These are phyloP conservation scores for Xerocomus brunneocitrinus DNA, from an alignment of 768 basidiomycete species.

Conservation along the genomic window DNA sequence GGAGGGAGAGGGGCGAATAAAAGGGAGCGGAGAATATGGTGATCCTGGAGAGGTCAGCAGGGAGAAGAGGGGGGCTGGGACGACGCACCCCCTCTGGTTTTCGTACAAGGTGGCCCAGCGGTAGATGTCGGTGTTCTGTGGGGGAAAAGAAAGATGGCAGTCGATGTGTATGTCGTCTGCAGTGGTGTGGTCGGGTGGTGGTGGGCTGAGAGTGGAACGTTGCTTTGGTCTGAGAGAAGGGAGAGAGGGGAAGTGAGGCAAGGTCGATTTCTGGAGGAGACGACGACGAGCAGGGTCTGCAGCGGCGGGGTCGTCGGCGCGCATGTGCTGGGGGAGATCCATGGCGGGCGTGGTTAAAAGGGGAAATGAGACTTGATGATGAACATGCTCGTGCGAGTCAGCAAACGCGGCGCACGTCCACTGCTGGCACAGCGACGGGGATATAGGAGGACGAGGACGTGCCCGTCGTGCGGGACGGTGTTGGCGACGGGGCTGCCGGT, in stretches of 20 bases:
- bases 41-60: constrained; percentile 32
- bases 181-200: neutral
- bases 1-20: constrained; percentile 65
- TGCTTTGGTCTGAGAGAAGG: constrained; percentile 21
- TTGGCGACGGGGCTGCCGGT: constrained; percentile 68
- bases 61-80: neutral
- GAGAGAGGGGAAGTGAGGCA: constrained; percentile 31
- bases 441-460: constrained; percentile 28
- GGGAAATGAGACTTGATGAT: constrained; percentile 5
- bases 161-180: constrained; percentile 32
- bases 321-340: constrained; percentile 36
- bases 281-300: constrained; percentile 47
- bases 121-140: constrained; percentile 48
- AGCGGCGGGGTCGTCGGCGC: constrained; percentile 38
- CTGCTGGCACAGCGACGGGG: constrained; percentile 15
- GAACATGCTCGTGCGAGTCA: constrained; percentile 14
- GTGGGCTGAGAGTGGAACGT: neutral
- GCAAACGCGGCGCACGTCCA: constrained; percentile 7
- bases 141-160: constrained; percentile 16
- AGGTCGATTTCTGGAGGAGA: constrained; percentile 34
- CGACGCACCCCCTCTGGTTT: constrained; percentile 72
- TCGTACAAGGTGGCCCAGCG: constrained; percentile 79
- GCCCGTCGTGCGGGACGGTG: constrained; percentile 58
- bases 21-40: constrained; percentile 69
- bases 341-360: constrained; percentile 12